Evolutionary conservation across 2,329 filamentous ascomycete species (phyloP).

Genomic region (Alternaria metachromatica): DNA sequence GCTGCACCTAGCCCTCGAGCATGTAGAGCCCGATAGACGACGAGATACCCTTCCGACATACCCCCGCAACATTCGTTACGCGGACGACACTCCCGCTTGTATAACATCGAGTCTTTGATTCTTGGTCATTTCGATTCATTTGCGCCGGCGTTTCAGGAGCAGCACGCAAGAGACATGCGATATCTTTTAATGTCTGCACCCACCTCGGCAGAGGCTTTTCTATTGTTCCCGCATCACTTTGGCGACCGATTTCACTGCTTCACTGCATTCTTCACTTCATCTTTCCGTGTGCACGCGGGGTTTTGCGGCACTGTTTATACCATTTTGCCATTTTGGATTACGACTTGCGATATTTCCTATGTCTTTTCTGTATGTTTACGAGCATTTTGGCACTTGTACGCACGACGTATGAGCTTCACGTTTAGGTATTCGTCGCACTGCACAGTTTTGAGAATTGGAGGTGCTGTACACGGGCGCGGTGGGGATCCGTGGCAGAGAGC

Average conservation of each 20-base stretch:
- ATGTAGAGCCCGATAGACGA: slow-evolving; percentile 21
- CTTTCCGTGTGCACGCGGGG: slow-evolving; percentile 22
- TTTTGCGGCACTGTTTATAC: slow-evolving; percentile 42
- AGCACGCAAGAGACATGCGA: slow-evolving; percentile 32
- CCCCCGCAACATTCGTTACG: slow-evolving; percentile 27
- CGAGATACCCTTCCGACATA: slow-evolving; percentile 16
- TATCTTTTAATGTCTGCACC: slow-evolving; percentile 46
- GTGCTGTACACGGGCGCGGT: slow-evolving; percentile 21
- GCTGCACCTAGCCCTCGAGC: slow-evolving; percentile 18
- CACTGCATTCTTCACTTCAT: slow-evolving; percentile 27
- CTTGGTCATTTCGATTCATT: slow-evolving; percentile 29
- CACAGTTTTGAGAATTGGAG: slow-evolving; percentile 16
- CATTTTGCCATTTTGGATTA: slow-evolving; percentile 36
- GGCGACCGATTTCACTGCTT: slow-evolving; percentile 20
- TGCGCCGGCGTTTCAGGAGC: slow-evolving; percentile 45
- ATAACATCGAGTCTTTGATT: slow-evolving; percentile 39
- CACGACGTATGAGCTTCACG: slow-evolving; percentile 27
- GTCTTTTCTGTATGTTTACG: slow-evolving; percentile 36
- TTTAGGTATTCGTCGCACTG: slow-evolving; percentile 13
- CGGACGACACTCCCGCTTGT: slow-evolving; percentile 36
- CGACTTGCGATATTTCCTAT: slow-evolving; percentile 36
- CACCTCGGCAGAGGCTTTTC: slow-evolving; percentile 31
- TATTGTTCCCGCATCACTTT: slow-evolving; percentile 33
- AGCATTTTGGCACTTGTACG: slow-evolving; percentile 24
- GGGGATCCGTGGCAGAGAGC: slow-evolving; percentile 19